Evolutionary conservation across 1,284 basidiomycete genomes (phyloP).

Genomic region (Microbotryum saponariae): DNA sequence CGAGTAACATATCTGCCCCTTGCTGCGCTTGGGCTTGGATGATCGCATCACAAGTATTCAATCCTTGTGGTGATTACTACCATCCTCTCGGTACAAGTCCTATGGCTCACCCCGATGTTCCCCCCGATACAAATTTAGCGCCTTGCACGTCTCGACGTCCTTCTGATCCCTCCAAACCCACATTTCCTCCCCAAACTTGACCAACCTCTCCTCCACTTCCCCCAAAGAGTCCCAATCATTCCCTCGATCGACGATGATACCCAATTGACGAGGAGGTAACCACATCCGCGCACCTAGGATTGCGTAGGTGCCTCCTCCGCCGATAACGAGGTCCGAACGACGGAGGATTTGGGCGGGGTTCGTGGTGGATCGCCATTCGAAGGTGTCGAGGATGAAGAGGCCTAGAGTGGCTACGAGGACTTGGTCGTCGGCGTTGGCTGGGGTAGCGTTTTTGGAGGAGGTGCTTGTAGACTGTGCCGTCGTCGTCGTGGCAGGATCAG

Average conservation of each 20-base stretch:
- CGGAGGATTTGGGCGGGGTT: conserved; percentile 6
- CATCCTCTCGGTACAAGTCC: conserved; percentile 1
- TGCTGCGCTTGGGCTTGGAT: too few relatives aligned
- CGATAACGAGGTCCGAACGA: conserved; percentile 54
- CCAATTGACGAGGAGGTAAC: conserved; percentile 56
- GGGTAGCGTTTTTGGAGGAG: too few relatives aligned
- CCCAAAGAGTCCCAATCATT: conserved; percentile 57
- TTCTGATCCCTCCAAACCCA: conserved; percentile 63
- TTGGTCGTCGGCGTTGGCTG: background rate
- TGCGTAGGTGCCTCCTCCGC: conserved; percentile 67
- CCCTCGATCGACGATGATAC: conserved; percentile 79
- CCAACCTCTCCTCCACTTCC: conserved; percentile 52
- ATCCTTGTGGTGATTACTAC: background rate
- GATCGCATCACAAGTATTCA: too few relatives aligned
- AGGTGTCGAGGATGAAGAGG: conserved; percentile 30
- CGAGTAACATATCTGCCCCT: too few relatives aligned
- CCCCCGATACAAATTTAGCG: conserved; percentile 69
- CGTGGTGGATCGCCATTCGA: conserved; percentile 11
- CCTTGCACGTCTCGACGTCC: conserved; percentile 56
- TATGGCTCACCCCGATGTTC: conserved; percentile 55
- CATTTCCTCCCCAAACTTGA: conserved; percentile 57
- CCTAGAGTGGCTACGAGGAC: conserved; percentile 19
- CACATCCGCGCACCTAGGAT: conserved; percentile 71
- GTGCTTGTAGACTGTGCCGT: too few relatives aligned
- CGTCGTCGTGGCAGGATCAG: too few relatives aligned